A percentile compares a stretch with the other conserved stretches of the same genome.
phyloP scores from a whole-genome alignment of 2,329 filamentous ascomycete genomes.

The Fusarium chaquense region DNA sequence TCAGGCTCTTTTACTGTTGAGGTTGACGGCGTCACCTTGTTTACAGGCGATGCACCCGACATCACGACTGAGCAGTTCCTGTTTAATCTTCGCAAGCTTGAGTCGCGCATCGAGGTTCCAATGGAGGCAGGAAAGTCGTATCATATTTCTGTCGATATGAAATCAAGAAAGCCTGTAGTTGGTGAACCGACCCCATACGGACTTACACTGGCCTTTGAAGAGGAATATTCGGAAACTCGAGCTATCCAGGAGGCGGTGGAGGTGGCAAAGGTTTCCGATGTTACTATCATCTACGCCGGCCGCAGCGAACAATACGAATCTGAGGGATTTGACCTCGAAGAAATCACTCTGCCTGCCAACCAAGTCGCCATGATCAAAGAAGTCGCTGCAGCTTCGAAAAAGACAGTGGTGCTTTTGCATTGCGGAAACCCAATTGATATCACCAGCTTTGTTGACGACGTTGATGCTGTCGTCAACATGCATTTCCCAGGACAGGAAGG shows the following conservation, averaged over 20 bases:
- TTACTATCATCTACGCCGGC: constrained; percentile 29
- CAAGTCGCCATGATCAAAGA: constrained; percentile 26
- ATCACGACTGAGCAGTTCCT: constrained; percentile 29
- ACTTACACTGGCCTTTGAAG: constrained; percentile 8
- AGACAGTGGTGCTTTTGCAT: constrained; percentile 25
- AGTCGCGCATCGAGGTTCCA: constrained; percentile 17
- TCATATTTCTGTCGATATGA: background rate
- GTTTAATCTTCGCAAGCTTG: constrained; percentile 16
- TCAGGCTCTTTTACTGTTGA: background rate
- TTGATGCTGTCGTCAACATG: background rate
- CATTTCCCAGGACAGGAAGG: background rate
- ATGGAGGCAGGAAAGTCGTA: constrained; percentile 8
- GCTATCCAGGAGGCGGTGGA: constrained; percentile 24
- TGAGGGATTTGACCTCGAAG: constrained; percentile 32
- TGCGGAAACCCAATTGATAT: constrained; percentile 34
- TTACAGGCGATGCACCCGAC: background rate
- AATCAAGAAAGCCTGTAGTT: background rate
- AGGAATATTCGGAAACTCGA: constrained; percentile 19
- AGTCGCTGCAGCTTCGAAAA: constrained; percentile 22
- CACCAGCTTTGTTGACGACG: background rate
- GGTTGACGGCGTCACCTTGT: background rate
- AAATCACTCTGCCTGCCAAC: constrained; percentile 22
- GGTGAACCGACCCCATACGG: constrained; percentile 9
- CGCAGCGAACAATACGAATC: constrained; percentile 35
- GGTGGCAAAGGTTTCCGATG: background rate